These are phyloP conservation scores for Kuraishia hungarica DNA, from an alignment of 805 yeast genomes.

Conservation along the genomic window DNA sequence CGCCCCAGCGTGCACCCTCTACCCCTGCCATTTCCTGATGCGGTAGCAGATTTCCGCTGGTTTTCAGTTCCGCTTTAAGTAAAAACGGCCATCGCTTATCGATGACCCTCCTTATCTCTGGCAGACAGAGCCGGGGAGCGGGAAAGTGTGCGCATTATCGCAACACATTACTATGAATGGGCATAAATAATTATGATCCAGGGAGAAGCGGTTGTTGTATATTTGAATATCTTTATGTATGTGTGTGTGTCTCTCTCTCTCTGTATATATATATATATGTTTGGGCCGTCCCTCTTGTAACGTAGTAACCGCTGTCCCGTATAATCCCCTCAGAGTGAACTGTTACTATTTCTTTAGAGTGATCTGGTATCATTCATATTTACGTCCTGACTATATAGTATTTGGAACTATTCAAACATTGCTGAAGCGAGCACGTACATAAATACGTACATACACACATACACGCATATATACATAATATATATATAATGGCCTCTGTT, in stretches of 20 bases:
- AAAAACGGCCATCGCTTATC: neutral
- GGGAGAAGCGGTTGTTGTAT: neutral
- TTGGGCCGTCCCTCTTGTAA: too few species aligned
- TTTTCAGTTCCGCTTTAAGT: neutral
- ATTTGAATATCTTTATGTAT: too few species aligned
- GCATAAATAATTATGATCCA: neutral
- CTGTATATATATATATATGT: too few species aligned
- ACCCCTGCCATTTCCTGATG: neutral
- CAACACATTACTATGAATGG: neutral
- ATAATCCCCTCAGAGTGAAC: too few species aligned
- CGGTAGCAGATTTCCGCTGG: neutral
- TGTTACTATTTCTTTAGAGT: neutral
- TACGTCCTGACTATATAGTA: neutral
- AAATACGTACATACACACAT: too few species aligned
- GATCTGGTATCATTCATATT: neutral
- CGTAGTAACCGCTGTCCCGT: too few species aligned
- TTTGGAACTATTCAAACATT: too few species aligned
- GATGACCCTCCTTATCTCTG: neutral
- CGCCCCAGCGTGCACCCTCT: too few species aligned
- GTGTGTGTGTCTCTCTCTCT: neutral
- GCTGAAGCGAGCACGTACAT: too few species aligned
- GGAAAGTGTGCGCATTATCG: neutral
- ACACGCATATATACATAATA: too few species aligned
- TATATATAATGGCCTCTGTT: slow-evolving; percentile 12
- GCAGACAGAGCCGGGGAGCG: neutral